Evolutionary conservation across 768 basidiomycete genomes (phyloP).

Genomic region (Boletus fagicola): DNA sequence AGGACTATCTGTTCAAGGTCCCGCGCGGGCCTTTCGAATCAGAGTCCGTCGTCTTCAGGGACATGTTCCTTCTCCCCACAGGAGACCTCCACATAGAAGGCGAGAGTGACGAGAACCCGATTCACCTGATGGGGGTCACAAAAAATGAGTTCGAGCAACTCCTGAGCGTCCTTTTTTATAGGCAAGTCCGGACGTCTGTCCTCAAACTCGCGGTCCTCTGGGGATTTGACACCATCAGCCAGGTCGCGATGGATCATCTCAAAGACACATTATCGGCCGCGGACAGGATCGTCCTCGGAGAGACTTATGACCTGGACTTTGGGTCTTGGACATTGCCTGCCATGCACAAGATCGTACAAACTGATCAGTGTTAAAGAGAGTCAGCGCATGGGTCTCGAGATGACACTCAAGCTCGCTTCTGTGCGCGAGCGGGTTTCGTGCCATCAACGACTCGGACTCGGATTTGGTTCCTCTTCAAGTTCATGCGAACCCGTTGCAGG

Average conservation of each 20-base stretch:
- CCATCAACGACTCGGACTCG: no score
- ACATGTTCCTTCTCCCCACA: slow-evolving; percentile 21
- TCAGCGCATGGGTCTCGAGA: slow-evolving; percentile 26
- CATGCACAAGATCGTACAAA: slow-evolving; percentile 31
- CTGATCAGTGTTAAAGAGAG: slow-evolving; percentile 26
- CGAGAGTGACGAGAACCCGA: slow-evolving; percentile 12
- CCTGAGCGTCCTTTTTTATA: slow-evolving; percentile 13
- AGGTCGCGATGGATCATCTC: slow-evolving; percentile 25
- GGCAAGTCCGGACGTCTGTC: slow-evolving; percentile 32
- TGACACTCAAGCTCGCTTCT: slow-evolving; percentile 12
- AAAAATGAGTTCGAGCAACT: slow-evolving; percentile 19
- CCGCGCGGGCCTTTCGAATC: slow-evolving; percentile 16
- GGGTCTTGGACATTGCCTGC: slow-evolving; percentile 37
- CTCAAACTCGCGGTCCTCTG: slow-evolving; percentile 40
- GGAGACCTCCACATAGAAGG: slow-evolving; percentile 10
- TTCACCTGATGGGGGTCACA: slow-evolving; percentile 12
- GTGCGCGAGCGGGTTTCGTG: slow-evolving; percentile 9
- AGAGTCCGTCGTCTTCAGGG: slow-evolving; percentile 19
- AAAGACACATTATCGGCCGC: slow-evolving; percentile 22
- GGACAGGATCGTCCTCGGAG: slow-evolving; percentile 36
- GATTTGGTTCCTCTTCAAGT: no score
- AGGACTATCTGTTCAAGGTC: slow-evolving; percentile 20
- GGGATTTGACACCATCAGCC: slow-evolving; percentile 32
- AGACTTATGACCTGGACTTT: slow-evolving; percentile 23
- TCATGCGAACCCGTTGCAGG: neutral